These are phyloP conservation scores for Microthyrium microscopicum DNA, from an alignment of 2,329 filamentous ascomycete genomes.

Conservation along the genomic window DNA sequence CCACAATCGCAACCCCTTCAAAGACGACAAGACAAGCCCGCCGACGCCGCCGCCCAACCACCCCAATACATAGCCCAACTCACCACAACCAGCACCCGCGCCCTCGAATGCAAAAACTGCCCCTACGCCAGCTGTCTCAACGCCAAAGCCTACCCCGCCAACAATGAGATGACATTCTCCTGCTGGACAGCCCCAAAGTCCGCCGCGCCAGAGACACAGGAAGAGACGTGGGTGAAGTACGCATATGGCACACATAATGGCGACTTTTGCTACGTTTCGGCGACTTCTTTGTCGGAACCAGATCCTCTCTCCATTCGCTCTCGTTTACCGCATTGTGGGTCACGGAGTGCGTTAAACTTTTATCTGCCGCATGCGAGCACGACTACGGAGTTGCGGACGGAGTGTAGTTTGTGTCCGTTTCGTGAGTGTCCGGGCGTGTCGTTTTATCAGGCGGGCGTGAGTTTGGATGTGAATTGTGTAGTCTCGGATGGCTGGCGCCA, in stretches of 20 bases:
- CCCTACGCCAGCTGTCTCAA: slow-evolving; percentile 4
- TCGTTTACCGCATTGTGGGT: slow-evolving; percentile 5
- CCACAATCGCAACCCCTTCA: too few relatives aligned
- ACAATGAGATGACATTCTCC: background rate
- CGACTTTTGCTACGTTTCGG: slow-evolving; percentile 6
- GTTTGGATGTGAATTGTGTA: slow-evolving; percentile 4
- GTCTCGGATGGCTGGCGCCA: slow-evolving; percentile 4
- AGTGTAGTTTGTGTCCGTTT: slow-evolving; percentile 5
- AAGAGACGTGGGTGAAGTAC: slow-evolving; percentile 4
- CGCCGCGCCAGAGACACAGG: background rate
- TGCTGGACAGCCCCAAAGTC: slow-evolving; percentile 1
- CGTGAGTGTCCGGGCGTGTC: slow-evolving; percentile 4
- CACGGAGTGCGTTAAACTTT: slow-evolving; percentile 2
- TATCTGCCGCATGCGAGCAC: slow-evolving; percentile 3
- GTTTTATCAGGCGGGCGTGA: slow-evolving; percentile 3
- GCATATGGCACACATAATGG: background rate
- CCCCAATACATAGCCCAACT: too few relatives aligned
- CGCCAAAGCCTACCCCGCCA: background rate
- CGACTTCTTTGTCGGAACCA: background rate
- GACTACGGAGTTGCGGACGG: slow-evolving; percentile 3
- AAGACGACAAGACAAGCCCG: too few relatives aligned
- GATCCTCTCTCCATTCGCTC: background rate
- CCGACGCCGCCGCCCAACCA: too few relatives aligned
- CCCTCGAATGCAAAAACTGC: slow-evolving; percentile 8
- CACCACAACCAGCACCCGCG: too few relatives aligned